A percentile compares a stretch with the other conserved stretches of the same genome.
Evolutionary conservation across 2,329 filamentous ascomycete genomes (phyloP).

Genomic region (Cadophora sp.): DNA sequence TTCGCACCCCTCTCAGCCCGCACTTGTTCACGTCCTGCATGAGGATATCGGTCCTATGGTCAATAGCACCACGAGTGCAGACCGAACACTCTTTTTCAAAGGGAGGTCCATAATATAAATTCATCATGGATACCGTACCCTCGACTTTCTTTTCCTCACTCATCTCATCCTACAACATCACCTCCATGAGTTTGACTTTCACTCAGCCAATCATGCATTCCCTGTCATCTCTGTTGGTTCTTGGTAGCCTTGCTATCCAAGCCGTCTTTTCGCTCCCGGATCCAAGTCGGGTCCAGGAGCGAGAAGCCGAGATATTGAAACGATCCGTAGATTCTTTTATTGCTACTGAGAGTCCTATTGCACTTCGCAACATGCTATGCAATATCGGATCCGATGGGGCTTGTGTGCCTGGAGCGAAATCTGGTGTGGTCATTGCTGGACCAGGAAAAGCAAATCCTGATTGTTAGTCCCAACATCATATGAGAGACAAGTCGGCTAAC

Average conservation of each 20-base stretch:
- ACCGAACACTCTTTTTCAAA: not conserved
- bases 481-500: slow-evolving; percentile 18
- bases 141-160: slow-evolving; percentile 34
- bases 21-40: not conserved
- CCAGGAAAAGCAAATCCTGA: slow-evolving; percentile 60
- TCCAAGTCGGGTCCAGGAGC: slow-evolving; percentile 40
- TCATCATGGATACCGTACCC: slow-evolving; percentile 35
- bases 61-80: slow-evolving; percentile 1
- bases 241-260: slow-evolving; percentile 59
- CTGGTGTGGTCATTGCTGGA: slow-evolving; percentile 63
- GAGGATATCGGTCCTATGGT: slow-evolving; percentile 8
- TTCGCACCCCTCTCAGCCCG: not conserved
- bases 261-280: slow-evolving; percentile 55
- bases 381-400: slow-evolving; percentile 65
- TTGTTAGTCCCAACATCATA: slow-evolving; percentile 50
- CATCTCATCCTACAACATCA: slow-evolving; percentile 35
- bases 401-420: slow-evolving; percentile 52
- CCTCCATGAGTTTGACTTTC: slow-evolving; percentile 21
- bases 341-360: slow-evolving; percentile 57
- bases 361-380: slow-evolving; percentile 59
- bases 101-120: slow-evolving; percentile 33
- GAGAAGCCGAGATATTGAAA: slow-evolving; percentile 50
- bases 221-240: slow-evolving; percentile 55
- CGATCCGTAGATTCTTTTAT: slow-evolving; percentile 61
- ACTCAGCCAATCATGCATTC: slow-evolving; percentile 55